Evolutionary conservation across 2,329 filamentous ascomycete genomes (phyloP), one percentile per base, ranked within the genome.

Genomic region (Aspergillus versicolor): DNA sequence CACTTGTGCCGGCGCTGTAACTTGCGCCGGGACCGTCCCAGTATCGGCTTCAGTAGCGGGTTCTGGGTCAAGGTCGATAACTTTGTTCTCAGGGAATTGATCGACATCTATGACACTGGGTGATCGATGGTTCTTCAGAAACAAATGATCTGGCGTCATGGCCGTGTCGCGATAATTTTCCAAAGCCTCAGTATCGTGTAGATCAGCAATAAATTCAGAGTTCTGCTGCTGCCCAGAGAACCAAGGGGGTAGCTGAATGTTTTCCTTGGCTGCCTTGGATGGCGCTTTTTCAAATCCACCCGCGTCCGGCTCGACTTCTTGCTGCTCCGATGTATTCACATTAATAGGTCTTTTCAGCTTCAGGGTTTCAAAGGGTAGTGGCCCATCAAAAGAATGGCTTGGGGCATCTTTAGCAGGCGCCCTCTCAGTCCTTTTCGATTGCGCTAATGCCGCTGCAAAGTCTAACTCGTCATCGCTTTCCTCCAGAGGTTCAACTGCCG

Each of bases 361-460:
- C 6, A 88, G 76, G 50, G 82, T 93, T 65, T 96, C 92, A 67
- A 99, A 99, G 0, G 94, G 94, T 5, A 99, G 74, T 0, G 92
- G 91, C 0, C 93, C 93, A 62, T 85, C 84, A 67, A 96, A 89
- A 3, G 84, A 80, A 64, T 86, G 84, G 37, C 82, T 79, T 49
- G 74, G 67, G n/a, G 73, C 67, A 3, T 77, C 67, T 19, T 76
- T 67, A 60, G 50, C 12, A 13, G 62, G 64, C 30, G 62, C 64
- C 41, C 81, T 81, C 68, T 85, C 84, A 57, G 81, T 79, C 63
- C 82, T 84, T 57, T 88, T 86, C 19, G 90, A 89, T 61, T 87
- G 88, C 9, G 87, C 86, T 49, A 97, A 74, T 0, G 91, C 88
- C 32, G 89, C 82, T 68, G 90, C 85, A 47, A 97, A 79, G 71